A percentile compares a stretch with the other conserved stretches of the same genome.
These are phyloP conservation scores for Aspergillus novofumigatus DNA, from an alignment of 2,329 filamentous ascomycete genomes.

Conservation along the genomic window DNA sequence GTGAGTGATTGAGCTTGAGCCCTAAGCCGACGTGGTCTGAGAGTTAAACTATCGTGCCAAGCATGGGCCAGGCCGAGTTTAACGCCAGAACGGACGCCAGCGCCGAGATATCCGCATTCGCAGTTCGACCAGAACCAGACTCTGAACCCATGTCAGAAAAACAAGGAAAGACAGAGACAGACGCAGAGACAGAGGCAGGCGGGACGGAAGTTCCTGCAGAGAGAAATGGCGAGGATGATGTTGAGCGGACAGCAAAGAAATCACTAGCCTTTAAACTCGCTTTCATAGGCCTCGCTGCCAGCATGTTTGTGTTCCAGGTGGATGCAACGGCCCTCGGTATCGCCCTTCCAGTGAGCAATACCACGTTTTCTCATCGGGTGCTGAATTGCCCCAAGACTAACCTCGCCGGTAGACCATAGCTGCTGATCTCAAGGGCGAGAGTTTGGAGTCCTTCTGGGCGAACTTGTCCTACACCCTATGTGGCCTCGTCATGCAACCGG, in stretches of 20 bases:
- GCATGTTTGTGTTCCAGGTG: background rate
- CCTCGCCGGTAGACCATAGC: conserved; percentile 13
- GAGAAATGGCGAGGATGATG: background rate
- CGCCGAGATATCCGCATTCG: background rate
- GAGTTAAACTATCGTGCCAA: background rate
- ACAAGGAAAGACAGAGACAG: background rate
- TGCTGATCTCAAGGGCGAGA: conserved; percentile 15
- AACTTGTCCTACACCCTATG: conserved; percentile 12
- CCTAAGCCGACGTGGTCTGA: no score
- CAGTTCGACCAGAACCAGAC: background rate
- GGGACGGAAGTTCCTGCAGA: background rate
- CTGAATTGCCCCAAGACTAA: background rate
- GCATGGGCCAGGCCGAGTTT: background rate
- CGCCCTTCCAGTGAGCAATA: background rate
- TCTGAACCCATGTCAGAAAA: background rate
- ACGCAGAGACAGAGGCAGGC: background rate
- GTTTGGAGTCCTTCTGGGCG: conserved; percentile 18
- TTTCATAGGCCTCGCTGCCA: background rate
- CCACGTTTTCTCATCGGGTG: background rate
- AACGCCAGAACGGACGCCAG: background rate
- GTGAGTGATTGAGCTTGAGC: no score
- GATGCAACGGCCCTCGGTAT: background rate
- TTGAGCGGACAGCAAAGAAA: background rate
- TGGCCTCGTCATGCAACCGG: conserved; percentile 13
- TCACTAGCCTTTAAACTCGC: background rate